A percentile compares a stretch with the other conserved stretches of the same genome.
Conservation (phyloP, 2,329 filamentous ascomycete genomes). For the Purpureocillium takamizusanense region DNA sequence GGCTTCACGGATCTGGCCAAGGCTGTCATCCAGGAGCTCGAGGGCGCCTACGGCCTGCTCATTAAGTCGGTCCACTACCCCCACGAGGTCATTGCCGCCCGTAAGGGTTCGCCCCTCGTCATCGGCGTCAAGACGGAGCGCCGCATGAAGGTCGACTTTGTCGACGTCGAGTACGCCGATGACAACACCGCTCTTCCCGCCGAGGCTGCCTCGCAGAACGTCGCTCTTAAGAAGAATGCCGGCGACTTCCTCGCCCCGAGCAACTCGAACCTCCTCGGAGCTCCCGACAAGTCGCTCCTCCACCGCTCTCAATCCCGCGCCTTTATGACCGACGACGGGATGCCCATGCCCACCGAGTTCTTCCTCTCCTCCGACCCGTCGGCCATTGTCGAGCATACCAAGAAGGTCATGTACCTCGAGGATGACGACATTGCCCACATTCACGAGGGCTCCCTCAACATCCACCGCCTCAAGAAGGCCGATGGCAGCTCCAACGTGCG, state of each 20-base stretch:
- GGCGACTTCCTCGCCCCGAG: constrained; percentile 58
- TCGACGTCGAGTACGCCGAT: constrained; percentile 95
- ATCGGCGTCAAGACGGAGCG: constrained; percentile 94
- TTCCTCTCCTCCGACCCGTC: constrained; percentile 98
- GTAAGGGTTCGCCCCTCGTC: constrained; percentile 95
- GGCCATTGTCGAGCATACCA: constrained; percentile 98
- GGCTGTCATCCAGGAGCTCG: constrained; percentile 95
- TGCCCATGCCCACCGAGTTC: constrained; percentile 97
- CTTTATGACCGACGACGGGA: constrained; percentile 97
- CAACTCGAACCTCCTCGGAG: constrained; percentile 55
- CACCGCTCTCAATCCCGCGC: constrained; percentile 97
- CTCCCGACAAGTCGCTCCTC: constrained; percentile 93
- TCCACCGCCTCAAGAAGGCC: constrained; percentile 94
- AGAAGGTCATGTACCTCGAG: constrained; percentile 99
- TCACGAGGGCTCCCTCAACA: constrained; percentile 97
- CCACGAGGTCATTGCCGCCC: constrained; percentile 93
- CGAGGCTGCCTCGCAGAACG: constrained; percentile 92
- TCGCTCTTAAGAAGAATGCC: constrained; percentile 84
- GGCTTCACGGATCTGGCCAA: constrained; percentile 96
- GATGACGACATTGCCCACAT: constrained; percentile 99
- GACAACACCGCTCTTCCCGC: constrained; percentile 77
- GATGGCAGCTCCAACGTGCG: constrained; percentile 95
- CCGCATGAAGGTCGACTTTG: constrained; percentile 99
- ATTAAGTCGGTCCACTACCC: constrained; percentile 99
- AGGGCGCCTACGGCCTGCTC: constrained; percentile 93